Conservation (phyloP, 2,329 filamentous ascomycete genomes). For the Neonectria ditissima region DNA sequence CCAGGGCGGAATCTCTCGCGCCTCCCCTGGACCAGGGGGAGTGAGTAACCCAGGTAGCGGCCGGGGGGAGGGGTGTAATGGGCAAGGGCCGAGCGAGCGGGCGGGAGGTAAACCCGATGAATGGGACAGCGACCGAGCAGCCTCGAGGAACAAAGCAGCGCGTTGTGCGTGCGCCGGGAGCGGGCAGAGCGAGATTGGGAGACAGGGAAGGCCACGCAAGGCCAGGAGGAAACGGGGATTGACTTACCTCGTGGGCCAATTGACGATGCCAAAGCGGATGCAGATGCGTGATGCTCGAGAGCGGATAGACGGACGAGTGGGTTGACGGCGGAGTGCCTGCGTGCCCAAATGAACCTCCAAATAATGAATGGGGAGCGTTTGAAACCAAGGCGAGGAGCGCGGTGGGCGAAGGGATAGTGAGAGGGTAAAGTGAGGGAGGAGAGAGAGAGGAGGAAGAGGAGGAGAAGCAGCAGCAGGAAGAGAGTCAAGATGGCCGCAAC, state of each 20-base stretch:
- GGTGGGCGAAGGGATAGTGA: slow-evolving; percentile 15
- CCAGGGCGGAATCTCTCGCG: slow-evolving; percentile 47
- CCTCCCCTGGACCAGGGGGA: slow-evolving; percentile 46
- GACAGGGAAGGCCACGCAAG: background rate
- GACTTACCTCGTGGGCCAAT: slow-evolving; percentile 25
- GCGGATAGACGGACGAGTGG: slow-evolving; percentile 12
- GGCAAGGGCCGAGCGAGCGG: slow-evolving; percentile 30
- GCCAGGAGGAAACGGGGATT: background rate
- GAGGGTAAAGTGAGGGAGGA: slow-evolving; percentile 8
- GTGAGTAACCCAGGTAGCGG: slow-evolving; percentile 32
- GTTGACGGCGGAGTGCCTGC: slow-evolving; percentile 28
- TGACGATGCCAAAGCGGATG: slow-evolving; percentile 1
- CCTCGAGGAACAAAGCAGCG: background rate
- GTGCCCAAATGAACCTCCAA: slow-evolving; percentile 20
- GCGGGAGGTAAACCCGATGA: slow-evolving; percentile 18
- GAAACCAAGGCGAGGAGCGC: slow-evolving; percentile 24
- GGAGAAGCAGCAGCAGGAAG: slow-evolving; percentile 23
- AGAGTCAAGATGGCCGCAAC: slow-evolving; percentile 23
- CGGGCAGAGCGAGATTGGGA: slow-evolving; percentile 1
- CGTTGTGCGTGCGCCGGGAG: background rate
- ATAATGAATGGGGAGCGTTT: slow-evolving; percentile 32
- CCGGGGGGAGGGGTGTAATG: slow-evolving; percentile 35
- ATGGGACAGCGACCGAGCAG: slow-evolving; percentile 4
- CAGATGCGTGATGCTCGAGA: slow-evolving; percentile 2
- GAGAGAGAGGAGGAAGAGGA: slow-evolving; percentile 19